Evolutionary conservation across 2,329 filamentous ascomycete species (phyloP).

Genomic region (Botrytis galanthina): DNA sequence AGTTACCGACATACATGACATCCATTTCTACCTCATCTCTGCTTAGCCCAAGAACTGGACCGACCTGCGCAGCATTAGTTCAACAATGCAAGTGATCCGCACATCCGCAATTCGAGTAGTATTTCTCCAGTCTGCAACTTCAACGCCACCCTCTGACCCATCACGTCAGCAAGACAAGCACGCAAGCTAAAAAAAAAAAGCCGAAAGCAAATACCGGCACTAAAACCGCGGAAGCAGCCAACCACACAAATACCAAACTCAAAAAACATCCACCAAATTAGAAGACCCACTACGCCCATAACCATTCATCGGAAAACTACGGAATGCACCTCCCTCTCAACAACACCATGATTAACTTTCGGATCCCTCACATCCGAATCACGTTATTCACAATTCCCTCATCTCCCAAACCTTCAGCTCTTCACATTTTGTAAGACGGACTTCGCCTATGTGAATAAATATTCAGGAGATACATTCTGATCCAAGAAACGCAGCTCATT

Average conservation of each 20-base stretch:
- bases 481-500: neutral
- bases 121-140: neutral
- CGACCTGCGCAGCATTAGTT: neutral
- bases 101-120: neutral
- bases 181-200: neutral
- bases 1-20: slow-evolving; percentile 1
- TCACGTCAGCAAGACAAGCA: neutral
- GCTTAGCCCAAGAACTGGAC: neutral
- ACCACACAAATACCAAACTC: neutral
- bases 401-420: neutral
- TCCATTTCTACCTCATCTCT: neutral
- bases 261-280: neutral
- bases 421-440: slow-evolving; percentile 1
- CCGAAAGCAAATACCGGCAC: neutral
- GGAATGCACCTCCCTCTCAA: neutral
- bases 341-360: neutral
- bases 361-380: neutral
- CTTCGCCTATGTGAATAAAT: neutral
- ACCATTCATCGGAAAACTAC: neutral
- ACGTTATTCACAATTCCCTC: neutral
- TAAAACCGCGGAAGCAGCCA: neutral
- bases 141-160: neutral
- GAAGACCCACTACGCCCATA: neutral
- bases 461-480: neutral
- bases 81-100: neutral